These are phyloP conservation scores for Nemania serpens DNA, from an alignment of 2,329 filamentous ascomycete genomes.

Conservation along the genomic window DNA sequence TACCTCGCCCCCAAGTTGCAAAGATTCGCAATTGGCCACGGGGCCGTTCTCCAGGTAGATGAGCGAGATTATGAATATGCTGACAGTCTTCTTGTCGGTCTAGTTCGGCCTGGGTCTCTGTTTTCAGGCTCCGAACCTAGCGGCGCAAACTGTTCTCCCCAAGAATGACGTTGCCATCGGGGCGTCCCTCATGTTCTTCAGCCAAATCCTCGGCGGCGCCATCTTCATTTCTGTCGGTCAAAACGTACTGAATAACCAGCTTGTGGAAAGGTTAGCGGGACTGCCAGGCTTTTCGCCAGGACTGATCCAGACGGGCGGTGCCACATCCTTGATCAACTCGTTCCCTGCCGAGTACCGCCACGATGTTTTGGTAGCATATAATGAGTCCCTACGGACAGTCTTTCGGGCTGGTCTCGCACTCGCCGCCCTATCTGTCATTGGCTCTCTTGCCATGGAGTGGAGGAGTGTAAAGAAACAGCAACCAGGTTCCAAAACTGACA, in stretches of 20 bases:
- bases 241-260: slow-evolving; percentile 50
- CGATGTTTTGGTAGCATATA: slow-evolving; percentile 56
- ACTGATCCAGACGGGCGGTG: slow-evolving; percentile 40
- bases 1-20: neutral
- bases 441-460: slow-evolving; percentile 64
- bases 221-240: slow-evolving; percentile 53
- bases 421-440: slow-evolving; percentile 58
- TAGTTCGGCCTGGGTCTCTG: slow-evolving; percentile 50
- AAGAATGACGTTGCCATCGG: slow-evolving; percentile 49
- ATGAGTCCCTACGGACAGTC: slow-evolving; percentile 59
- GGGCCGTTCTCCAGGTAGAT: neutral
- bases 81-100: slow-evolving; percentile 4
- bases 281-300: slow-evolving; percentile 39
- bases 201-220: slow-evolving; percentile 51
- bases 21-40: neutral
- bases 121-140: slow-evolving; percentile 52
- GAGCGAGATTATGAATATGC: neutral
- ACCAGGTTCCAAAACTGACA: slow-evolving; percentile 9
- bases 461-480: slow-evolving; percentile 48
- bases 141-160: slow-evolving; percentile 52
- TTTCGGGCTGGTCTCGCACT: slow-evolving; percentile 66
- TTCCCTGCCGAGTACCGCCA: slow-evolving; percentile 34
- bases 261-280: slow-evolving; percentile 42
- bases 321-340: slow-evolving; percentile 33
- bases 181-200: slow-evolving; percentile 50